These are phyloP conservation scores for Myriosclerotinia curreyana DNA, from an alignment of 2,329 filamentous ascomycete species.

Conservation along the genomic window DNA sequence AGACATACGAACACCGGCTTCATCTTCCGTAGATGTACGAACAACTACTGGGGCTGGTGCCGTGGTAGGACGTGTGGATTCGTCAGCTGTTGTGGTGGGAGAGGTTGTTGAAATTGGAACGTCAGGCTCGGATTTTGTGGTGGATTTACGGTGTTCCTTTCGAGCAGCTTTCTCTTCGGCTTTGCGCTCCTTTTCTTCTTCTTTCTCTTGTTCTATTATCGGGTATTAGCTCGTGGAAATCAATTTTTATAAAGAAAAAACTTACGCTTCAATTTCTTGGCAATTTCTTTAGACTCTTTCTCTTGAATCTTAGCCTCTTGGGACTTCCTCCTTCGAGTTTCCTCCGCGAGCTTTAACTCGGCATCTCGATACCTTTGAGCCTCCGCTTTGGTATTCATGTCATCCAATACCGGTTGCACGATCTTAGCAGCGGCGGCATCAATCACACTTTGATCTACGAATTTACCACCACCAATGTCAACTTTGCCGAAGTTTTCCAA, in stretches of 20 bases:
- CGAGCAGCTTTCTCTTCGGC: slow-evolving; percentile 53
- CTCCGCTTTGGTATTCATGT: slow-evolving; percentile 77
- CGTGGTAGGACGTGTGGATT: slow-evolving; percentile 20
- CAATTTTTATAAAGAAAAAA: slow-evolving; percentile 21
- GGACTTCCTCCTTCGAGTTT: slow-evolving; percentile 60
- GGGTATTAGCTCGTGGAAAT: neutral
- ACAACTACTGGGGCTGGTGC: slow-evolving; percentile 20
- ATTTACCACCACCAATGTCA: slow-evolving; percentile 76
- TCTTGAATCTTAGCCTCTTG: slow-evolving; percentile 55
- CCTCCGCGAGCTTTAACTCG: slow-evolving; percentile 60
- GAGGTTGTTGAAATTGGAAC: slow-evolving; percentile 6
- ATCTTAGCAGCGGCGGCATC: slow-evolving; percentile 73
- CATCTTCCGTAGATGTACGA: slow-evolving; percentile 36
- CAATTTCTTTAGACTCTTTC: slow-evolving; percentile 52
- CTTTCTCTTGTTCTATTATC: slow-evolving; percentile 41
- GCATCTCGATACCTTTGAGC: slow-evolving; percentile 65
- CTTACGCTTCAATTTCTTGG: slow-evolving; percentile 59
- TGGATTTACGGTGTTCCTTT: slow-evolving; percentile 52
- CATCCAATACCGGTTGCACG: slow-evolving; percentile 79
- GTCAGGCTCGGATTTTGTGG: slow-evolving; percentile 26
- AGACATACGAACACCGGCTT: slow-evolving; percentile 31
- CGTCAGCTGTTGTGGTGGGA: neutral
- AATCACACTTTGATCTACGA: slow-evolving; percentile 73
- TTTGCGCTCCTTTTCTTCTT: slow-evolving; percentile 47
- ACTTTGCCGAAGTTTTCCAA: slow-evolving; percentile 56